Evolutionary conservation across 208 protist species (phyloP).

Genomic region (Leishmania major): DNA sequence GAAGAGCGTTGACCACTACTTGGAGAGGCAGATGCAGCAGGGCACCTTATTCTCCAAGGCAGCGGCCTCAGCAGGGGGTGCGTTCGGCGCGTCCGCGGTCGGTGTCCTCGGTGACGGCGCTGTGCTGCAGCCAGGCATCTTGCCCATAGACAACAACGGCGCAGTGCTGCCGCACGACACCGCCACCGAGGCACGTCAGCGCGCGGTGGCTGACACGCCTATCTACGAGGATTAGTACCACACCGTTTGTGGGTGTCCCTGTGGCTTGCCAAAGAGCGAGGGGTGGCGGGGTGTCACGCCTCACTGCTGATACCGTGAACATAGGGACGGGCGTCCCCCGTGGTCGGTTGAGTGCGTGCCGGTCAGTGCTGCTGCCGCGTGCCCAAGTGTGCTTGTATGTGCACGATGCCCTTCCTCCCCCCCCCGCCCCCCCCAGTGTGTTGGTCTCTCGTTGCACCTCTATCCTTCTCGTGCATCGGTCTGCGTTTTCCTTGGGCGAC

Average conservation of each 20-base stretch:
- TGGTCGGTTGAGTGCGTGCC: not conserved
- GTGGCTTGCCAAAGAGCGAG: not conserved
- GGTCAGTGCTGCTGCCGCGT: not conserved
- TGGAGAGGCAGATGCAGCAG: constrained; percentile 60
- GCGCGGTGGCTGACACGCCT: constrained; percentile 41
- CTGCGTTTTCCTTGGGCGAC: too few relatives aligned
- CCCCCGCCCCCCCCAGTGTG: not conserved
- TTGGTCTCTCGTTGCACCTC: not conserved
- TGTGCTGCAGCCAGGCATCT: not conserved
- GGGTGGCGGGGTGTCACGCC: not conserved
- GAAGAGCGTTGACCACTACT: constrained; percentile 80
- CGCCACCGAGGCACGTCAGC: constrained; percentile 19
- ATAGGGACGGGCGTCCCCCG: not conserved
- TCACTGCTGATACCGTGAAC: not conserved
- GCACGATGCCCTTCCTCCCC: not conserved
- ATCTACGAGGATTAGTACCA: constrained; percentile 44
- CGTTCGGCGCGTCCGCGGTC: not conserved
- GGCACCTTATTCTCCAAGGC: constrained; percentile 1
- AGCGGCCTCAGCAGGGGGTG: constrained; percentile 1
- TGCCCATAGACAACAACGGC: not conserved
- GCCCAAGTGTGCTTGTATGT: too few relatives aligned
- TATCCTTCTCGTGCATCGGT: not conserved
- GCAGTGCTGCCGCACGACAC: constrained; percentile 10
- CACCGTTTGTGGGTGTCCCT: not conserved
- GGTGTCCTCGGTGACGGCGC: constrained; percentile 2